Conservation (phyloP, 306 rosid genomes). For the Cicer bijugum region DNA sequence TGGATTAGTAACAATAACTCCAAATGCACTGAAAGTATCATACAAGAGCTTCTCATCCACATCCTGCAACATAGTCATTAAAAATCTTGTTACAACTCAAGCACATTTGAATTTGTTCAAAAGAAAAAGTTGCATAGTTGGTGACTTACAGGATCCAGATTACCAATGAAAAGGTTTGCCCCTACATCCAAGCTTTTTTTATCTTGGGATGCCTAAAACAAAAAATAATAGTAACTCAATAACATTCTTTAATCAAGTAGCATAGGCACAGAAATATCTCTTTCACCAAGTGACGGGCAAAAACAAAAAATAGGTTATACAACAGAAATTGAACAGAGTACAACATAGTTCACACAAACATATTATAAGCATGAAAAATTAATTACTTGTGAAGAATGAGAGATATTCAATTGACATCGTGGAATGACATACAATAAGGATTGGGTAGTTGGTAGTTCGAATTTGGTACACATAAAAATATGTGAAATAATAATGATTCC, state of each 20-base stretch:
- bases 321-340: slow-evolving; percentile 7
- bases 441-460: not conserved
- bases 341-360: slow-evolving; percentile 25
- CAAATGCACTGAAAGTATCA: slow-evolving; percentile 99
- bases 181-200: slow-evolving; percentile 97
- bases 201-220: slow-evolving; percentile 91
- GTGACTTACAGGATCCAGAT: slow-evolving; percentile 87
- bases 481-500: not conserved
- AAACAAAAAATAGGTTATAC: slow-evolving; percentile 13
- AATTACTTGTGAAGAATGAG: not conserved
- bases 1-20: slow-evolving; percentile 95
- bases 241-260: slow-evolving; percentile 30
- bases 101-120: not conserved
- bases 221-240: slow-evolving; percentile 20
- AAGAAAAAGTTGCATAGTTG: not conserved
- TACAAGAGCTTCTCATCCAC: slow-evolving; percentile 96
- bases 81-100: slow-evolving; percentile 31
- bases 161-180: slow-evolving; percentile 95
- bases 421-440: slow-evolving; percentile 5
- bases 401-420: slow-evolving; percentile 21
- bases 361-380: not conserved
- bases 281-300: slow-evolving; percentile 14
- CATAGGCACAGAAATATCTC: not conserved
- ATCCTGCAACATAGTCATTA: slow-evolving; percentile 65
- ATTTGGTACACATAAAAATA: not conserved